Evolutionary conservation across 2,329 filamentous ascomycete genomes (phyloP), one percentile per base, ranked within the genome.

Genomic region (Aureobasidium sp.): DNA sequence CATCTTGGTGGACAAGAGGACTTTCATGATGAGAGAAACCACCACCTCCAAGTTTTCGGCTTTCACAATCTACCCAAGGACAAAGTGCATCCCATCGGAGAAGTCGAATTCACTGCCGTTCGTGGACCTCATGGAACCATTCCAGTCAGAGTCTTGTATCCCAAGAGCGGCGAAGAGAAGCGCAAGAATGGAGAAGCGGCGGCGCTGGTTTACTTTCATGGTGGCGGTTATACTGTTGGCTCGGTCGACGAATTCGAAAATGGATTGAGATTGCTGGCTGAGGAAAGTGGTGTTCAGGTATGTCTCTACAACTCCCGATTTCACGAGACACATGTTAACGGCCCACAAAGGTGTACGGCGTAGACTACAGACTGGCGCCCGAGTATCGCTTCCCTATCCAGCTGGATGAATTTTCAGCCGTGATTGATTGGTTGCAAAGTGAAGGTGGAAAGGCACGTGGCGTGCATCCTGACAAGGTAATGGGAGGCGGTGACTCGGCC

Each of bases 171-270:
- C 51, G 29, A 55, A 56, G 47, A 63, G 45, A 25, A 37, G 14
- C 29, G 24, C 7, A 50, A 50, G 32, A 50, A 50, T 14, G 45
- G 32, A 14, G 27, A 37, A 39, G 56, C 55, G 24, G 57, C 62
- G 25, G 66, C 64, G 2, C 55, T 70, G 12, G 63, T 70, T 3
- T 69, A 70, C 55, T 66, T 71, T 52, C 69, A 71, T 50, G 65
- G 68, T 8, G 68, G 67, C 7, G 67, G 68, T 1, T 71, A 68
- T 56, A 69, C 67, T 1, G 62, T 70, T 22, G 68, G 68, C 12
- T 61, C 60, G n/a, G 64, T 69, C 7, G 64, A 71, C 39, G 67
- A 71, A 39, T 70, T 69, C 45, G 66, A 71, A 53, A 67, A 70
- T 29, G 65, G 67, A 6, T 58, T 66, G 37, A 59, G 66, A 21